Conservation (phyloP, 768 basidiomycete species). For the Ephemerocybe angulata region DNA sequence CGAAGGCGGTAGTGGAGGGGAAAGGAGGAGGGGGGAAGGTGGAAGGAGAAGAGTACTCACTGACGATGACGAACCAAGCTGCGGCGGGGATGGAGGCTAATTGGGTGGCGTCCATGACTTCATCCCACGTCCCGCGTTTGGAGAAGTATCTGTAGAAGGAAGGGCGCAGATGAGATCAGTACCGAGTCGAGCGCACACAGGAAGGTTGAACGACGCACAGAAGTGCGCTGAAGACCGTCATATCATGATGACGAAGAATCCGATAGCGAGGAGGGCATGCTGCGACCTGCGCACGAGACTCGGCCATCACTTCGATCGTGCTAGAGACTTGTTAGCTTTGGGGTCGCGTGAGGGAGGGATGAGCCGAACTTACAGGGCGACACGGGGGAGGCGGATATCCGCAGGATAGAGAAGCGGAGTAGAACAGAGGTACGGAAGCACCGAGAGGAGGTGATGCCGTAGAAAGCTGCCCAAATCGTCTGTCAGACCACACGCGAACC, state of each 20-base stretch:
- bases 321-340: constrained; percentile 30
- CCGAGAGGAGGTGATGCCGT: constrained; percentile 77
- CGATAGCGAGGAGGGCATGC: constrained; percentile 81
- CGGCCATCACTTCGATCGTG: constrained; percentile 90
- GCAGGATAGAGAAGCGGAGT: constrained; percentile 87
- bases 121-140: no score
- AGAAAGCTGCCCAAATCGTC: constrained; percentile 51
- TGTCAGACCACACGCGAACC: not conserved
- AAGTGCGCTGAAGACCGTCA: constrained; percentile 81
- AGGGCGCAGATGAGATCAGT: no score
- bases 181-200: no score
- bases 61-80: no score
- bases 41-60: not conserved
- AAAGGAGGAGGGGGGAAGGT: no score
- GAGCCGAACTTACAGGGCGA: constrained; percentile 86
- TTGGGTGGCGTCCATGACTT: no score
- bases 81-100: no score
- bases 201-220: constrained; percentile 43
- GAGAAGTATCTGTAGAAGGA: no score
- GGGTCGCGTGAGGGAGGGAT: constrained; percentile 26
- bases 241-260: constrained; percentile 86
- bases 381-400: constrained; percentile 83
- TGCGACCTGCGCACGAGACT: constrained; percentile 81
- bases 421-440: constrained; percentile 87
- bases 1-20: not conserved